phyloP scores from a whole-genome alignment of 2,329 filamentous ascomycete genomes.

The Microcyclosporella mali region DNA sequence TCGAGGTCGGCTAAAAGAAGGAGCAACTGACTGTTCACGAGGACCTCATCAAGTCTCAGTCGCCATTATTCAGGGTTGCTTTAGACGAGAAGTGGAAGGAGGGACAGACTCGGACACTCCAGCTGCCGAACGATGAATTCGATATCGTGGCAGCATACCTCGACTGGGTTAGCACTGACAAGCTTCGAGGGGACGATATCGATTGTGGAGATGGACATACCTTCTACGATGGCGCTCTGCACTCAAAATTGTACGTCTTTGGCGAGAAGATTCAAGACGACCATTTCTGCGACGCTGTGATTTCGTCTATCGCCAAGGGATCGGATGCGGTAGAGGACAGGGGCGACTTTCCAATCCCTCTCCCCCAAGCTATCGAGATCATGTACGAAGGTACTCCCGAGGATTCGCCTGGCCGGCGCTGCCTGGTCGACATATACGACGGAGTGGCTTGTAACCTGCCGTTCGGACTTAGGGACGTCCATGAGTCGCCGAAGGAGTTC shows the following conservation, averaged over 20 bases:
- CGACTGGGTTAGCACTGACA: constrained; percentile 7
- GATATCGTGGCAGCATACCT: constrained; percentile 5
- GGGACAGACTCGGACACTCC: neutral
- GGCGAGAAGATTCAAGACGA: constrained; percentile 12
- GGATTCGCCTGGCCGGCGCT: constrained; percentile 3
- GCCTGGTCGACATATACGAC: constrained; percentile 4
- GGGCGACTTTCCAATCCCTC: neutral
- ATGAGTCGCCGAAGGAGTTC: too few species aligned
- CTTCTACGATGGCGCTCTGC: neutral
- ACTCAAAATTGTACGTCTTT: constrained; percentile 5
- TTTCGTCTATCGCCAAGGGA: neutral
- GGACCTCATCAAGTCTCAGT: neutral
- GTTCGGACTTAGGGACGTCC: too few species aligned
- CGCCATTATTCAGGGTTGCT: constrained; percentile 6
- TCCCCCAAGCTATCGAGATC: neutral
- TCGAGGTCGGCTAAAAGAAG: neutral
- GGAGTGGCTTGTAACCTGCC: too few species aligned
- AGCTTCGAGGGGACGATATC: neutral
- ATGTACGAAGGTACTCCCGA: constrained; percentile 2
- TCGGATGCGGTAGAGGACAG: neutral
- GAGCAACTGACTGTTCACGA: constrained; percentile 4
- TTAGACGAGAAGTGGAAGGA: constrained; percentile 8
- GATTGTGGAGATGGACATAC: too few species aligned
- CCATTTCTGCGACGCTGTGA: constrained; percentile 6
- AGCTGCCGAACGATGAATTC: constrained; percentile 1